Percentiles rank a stretch among this genome's conserved stretches.
Evolutionary conservation across 1,284 basidiomycete genomes (phyloP).

Genomic region (Leucoagaricus sp.): DNA sequence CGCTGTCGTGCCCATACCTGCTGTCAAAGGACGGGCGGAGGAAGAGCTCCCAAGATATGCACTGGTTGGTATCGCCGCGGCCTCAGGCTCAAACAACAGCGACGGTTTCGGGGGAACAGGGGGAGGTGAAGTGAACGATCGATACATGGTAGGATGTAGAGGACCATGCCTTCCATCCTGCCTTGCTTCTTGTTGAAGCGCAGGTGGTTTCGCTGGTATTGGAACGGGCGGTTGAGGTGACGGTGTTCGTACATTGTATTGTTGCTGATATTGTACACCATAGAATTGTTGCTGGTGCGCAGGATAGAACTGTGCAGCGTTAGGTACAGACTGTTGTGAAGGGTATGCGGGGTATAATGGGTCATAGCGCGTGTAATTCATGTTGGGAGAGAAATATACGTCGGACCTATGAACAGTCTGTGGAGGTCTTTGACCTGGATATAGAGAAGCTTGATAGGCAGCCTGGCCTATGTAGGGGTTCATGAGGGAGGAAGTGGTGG

Average conservation of each 20-base stretch:
- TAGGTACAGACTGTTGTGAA: not conserved
- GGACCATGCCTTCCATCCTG: conserved; percentile 2
- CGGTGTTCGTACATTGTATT: not conserved
- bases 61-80: conserved; percentile 10
- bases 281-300: conserved; percentile 17
- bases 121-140: conserved; percentile 22
- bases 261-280: not conserved
- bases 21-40: not conserved
- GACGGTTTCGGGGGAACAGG: conserved; percentile 32
- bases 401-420: conserved; percentile 29
- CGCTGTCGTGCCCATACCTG: conserved; percentile 10
- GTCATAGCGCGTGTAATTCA: conserved; percentile 19
- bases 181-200: conserved; percentile 15
- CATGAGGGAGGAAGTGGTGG: conserved; percentile 2
- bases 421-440: conserved; percentile 22
- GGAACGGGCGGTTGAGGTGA: conserved; percentile 9
- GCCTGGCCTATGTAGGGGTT: conserved; percentile 1
- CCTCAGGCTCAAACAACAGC: conserved; percentile 11
- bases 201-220: conserved; percentile 18
- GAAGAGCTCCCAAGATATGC: conserved; percentile 10
- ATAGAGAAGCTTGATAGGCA: conserved; percentile 20
- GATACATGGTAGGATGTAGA: conserved; percentile 12
- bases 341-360: conserved; percentile 4
- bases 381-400: conserved; percentile 22
- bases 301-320: conserved; percentile 20